Percentiles rank a stretch among this genome's conserved stretches.
Conservation (phyloP, 352 stramenopile genomes). For the Globisporangium uncinulatum region DNA sequence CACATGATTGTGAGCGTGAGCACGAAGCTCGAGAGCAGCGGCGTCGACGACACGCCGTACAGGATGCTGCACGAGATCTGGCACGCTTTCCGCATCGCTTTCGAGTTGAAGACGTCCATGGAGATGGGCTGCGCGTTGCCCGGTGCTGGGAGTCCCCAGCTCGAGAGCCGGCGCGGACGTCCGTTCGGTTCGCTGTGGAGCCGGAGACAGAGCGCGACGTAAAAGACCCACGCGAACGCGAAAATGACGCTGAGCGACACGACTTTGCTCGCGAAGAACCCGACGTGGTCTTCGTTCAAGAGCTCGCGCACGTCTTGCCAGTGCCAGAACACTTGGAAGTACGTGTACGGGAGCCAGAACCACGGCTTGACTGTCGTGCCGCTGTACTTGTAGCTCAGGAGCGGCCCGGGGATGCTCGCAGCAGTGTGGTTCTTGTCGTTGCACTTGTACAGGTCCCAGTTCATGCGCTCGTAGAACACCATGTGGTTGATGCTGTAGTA, state of each 20-base stretch:
- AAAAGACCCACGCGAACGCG: slow-evolving; percentile 54
- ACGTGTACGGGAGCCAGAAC: slow-evolving; percentile 78
- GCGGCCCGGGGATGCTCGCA: slow-evolving; percentile 52
- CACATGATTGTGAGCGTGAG: slow-evolving; percentile 44
- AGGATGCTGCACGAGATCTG: slow-evolving; percentile 72
- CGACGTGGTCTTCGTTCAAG: slow-evolving; percentile 57
- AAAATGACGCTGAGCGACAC: slow-evolving; percentile 59
- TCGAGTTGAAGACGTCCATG: slow-evolving; percentile 70
- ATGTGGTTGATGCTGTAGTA: slow-evolving; percentile 88
- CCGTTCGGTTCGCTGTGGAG: slow-evolving; percentile 62
- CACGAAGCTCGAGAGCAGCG: slow-evolving; percentile 52
- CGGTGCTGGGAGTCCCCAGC: slow-evolving; percentile 45
- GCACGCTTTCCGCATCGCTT: slow-evolving; percentile 59
- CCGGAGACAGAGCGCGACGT: slow-evolving; percentile 61
- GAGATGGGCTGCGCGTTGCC: slow-evolving; percentile 44
- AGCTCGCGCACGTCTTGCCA: slow-evolving; percentile 59
- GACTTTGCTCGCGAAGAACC: slow-evolving; percentile 53
- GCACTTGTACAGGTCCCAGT: slow-evolving; percentile 84
- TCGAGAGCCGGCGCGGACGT: slow-evolving; percentile 52
- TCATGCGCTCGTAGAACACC: slow-evolving; percentile 86
- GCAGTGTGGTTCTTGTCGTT: slow-evolving; percentile 59
- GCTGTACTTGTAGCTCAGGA: slow-evolving; percentile 82
- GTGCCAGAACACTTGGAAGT: slow-evolving; percentile 83
- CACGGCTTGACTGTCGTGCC: slow-evolving; percentile 67
- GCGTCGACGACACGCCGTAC: slow-evolving; percentile 62